Evolutionary conservation across 2,329 filamentous ascomycete species (phyloP), one percentile per base, ranked within the genome.

Genomic region (Blastomyces silverae): DNA sequence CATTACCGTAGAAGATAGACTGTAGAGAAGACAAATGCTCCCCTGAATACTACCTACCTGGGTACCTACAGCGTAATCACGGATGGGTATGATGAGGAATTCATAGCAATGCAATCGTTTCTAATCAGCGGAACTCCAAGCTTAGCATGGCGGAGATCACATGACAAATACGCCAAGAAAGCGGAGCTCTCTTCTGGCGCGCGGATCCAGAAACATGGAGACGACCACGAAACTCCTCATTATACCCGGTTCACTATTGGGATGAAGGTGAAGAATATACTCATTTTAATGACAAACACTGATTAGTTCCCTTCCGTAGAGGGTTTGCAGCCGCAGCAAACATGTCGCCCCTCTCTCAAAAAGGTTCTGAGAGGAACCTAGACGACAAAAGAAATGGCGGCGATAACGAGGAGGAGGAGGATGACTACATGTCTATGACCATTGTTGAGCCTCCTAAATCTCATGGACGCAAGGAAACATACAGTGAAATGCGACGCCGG

Each of bases 391-490:
- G 22, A 34, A 61, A 58, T 52, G 46, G 59, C 17, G 62, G 61
- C n/a, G 62, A 22, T 15, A 62, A 65, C 0, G 81, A 82, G 2
- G 89, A 91, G 7, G 90, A 92, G 25, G 90, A 92, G 68, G 92
- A 97, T 68, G 94, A 99, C 77, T 97, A 99, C 82, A 95, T 99
- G 89, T 91, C 88, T 71, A 97, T 99, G 93, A 83, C 87, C 17
- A 92, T 99, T 74, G 83, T 85, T 22, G 90, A 96, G 64, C 82
- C 85, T 0, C 76, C 76, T 22, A 63, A 67, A 28, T 56, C 61
- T 13, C 61, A 61, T 8, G 72, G 73, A 42, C 76, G 79, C 64
- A 83, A 82, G 68, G 87, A 89, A 74, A 87, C 86, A 13, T 85
- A 86, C 28, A 80, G 87, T 0, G 85, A 89, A 72, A 82, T 82